A percentile compares a stretch with the other conserved stretches of the same genome.
Evolutionary conservation across 2,329 filamentous ascomycete genomes (phyloP).

Genomic region (Xylaria sp.): DNA sequence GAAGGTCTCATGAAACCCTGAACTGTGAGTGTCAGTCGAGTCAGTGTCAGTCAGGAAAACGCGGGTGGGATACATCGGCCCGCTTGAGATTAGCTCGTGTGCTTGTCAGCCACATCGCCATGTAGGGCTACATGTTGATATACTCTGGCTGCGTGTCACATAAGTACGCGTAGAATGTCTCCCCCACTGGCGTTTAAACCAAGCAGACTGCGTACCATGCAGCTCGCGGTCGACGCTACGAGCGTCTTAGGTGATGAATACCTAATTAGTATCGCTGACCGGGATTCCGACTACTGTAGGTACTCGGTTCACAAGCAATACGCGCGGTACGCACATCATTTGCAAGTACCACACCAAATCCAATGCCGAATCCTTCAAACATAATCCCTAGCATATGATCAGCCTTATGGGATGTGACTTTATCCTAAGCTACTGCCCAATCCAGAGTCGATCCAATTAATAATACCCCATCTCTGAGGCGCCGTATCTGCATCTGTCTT

Average conservation of each 20-base stretch:
- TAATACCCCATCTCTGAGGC: conserved; percentile 11
- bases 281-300: neutral
- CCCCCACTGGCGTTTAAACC: neutral
- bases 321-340: conserved; percentile 19
- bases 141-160: conserved; percentile 21
- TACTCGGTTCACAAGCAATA: conserved; percentile 13
- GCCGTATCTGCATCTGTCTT: conserved; percentile 22
- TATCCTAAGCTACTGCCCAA: conserved; percentile 30
- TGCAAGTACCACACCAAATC: conserved; percentile 26
- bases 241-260: conserved; percentile 14
- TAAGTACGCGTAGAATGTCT: neutral
- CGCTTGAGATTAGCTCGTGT: conserved; percentile 24
- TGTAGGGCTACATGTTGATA: conserved; percentile 35
- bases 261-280: conserved; percentile 29
- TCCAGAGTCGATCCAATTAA: conserved; percentile 12
- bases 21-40: conserved; percentile 15
- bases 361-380: conserved; percentile 36
- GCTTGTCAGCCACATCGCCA: conserved; percentile 29
- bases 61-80: conserved; percentile 18
- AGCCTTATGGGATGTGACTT: conserved; percentile 38
- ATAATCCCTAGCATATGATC: conserved; percentile 31
- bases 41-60: conserved; percentile 32
- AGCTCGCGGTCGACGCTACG: conserved; percentile 13
- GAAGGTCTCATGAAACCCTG: conserved; percentile 35
- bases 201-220: conserved; percentile 5